Conservation (phyloP, 805 yeast species). For the Saccharomycopsis guyanensis region DNA sequence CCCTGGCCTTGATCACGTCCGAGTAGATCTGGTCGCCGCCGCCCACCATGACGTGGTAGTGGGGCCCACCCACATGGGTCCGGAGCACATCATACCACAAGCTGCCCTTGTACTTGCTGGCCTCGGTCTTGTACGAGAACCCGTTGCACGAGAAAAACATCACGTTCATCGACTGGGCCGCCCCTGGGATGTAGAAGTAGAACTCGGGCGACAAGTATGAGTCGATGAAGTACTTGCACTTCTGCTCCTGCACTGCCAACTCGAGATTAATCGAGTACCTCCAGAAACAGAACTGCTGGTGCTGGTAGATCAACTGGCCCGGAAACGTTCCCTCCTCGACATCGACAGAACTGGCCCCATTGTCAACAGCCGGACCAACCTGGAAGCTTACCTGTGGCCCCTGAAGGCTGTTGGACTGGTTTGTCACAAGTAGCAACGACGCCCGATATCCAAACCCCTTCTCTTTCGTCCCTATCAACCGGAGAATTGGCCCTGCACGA, state of each 20-base stretch:
- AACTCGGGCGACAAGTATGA: slow-evolving; percentile 34
- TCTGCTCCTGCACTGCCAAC: slow-evolving; percentile 46
- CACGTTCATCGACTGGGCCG: slow-evolving; percentile 62
- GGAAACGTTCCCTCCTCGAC: slow-evolving; percentile 39
- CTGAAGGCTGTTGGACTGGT: slow-evolving; percentile 29
- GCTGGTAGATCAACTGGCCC: slow-evolving; percentile 37
- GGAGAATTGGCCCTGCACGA: slow-evolving; percentile 80
- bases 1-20: slow-evolving; percentile 63
- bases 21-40: slow-evolving; percentile 96
- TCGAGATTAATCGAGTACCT: slow-evolving; percentile 51
- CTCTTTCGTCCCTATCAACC: slow-evolving; percentile 59
- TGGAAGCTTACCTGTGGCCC: slow-evolving; percentile 25
- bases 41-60: slow-evolving; percentile 91
- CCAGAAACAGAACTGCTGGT: slow-evolving; percentile 49
- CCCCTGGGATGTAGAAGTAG: slow-evolving; percentile 64
- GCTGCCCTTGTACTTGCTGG: slow-evolving; percentile 59
- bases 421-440: slow-evolving; percentile 57
- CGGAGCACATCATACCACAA: slow-evolving; percentile 81
- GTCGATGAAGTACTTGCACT: slow-evolving; percentile 58
- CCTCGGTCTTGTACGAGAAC: slow-evolving; percentile 65
- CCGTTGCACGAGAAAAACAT: slow-evolving; percentile 89
- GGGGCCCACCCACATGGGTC: slow-evolving; percentile 47
- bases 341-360: slow-evolving; percentile 8
- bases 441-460: slow-evolving; percentile 53
- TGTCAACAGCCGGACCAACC: slow-evolving; percentile 28